Percentiles rank a stretch among this genome's conserved stretches.
Conservation (phyloP, 352 stramenopile genomes). For the Pythium apleroticum region DNA sequence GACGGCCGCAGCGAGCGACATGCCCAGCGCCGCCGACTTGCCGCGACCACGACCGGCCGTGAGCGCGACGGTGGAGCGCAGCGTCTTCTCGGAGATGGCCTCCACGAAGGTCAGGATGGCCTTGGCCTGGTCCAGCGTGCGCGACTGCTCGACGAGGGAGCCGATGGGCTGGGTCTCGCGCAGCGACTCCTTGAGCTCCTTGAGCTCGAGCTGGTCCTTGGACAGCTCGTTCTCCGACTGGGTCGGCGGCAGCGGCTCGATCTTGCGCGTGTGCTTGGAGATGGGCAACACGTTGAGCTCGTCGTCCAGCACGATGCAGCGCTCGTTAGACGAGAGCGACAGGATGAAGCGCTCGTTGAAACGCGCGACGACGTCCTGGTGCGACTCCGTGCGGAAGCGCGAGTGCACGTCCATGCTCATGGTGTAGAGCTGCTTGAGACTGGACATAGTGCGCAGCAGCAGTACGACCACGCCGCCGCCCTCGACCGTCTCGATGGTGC, state of each 20-base stretch:
- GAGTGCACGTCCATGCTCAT: slow-evolving; percentile 97
- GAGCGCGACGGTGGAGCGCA: slow-evolving; percentile 93
- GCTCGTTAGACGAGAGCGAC: slow-evolving; percentile 92
- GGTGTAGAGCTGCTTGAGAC: slow-evolving; percentile 98
- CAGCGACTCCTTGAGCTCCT: slow-evolving; percentile 94
- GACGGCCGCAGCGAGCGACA: slow-evolving; percentile 82
- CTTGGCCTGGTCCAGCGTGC: slow-evolving; percentile 95
- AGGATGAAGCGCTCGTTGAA: slow-evolving; percentile 99
- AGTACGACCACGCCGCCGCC: slow-evolving; percentile 97
- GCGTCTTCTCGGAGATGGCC: slow-evolving; percentile 96
- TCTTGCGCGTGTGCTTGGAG: slow-evolving; percentile 90
- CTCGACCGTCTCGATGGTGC: slow-evolving; percentile 99
- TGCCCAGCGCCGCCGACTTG: slow-evolving; percentile 98
- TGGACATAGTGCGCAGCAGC: slow-evolving; percentile 97
- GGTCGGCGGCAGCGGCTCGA: slow-evolving; percentile 77
- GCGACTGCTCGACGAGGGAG: slow-evolving; percentile 93
- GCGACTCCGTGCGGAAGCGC: slow-evolving; percentile 90
- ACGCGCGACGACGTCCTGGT: slow-evolving; percentile 94
- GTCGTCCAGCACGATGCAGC: slow-evolving; percentile 98
- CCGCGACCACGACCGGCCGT: slow-evolving; percentile 91
- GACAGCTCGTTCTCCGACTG: slow-evolving; percentile 56
- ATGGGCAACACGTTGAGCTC: slow-evolving; percentile 99
- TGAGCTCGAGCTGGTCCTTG: slow-evolving; percentile 88
- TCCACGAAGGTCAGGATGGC: slow-evolving; percentile 98
- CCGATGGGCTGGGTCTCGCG: slow-evolving; percentile 95